Evolutionary conservation across 257 asterid species (phyloP).

Genomic region (Rehmannia glutinosa): DNA sequence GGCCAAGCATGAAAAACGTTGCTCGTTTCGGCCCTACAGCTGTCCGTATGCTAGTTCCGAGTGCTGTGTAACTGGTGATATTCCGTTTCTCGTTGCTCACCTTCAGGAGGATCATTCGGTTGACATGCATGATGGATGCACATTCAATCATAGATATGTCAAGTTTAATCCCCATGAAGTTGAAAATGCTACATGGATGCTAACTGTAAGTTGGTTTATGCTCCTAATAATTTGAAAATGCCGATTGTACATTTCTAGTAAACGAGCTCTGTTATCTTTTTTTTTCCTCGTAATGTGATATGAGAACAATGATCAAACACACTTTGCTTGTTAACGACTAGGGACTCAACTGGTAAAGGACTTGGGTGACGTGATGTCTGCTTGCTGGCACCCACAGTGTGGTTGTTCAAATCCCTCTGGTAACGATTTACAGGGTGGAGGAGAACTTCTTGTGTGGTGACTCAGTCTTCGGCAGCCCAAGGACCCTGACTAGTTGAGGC

Average conservation of each 20-base stretch:
- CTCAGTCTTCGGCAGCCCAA: too few relatives aligned
- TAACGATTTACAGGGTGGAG: too few relatives aligned
- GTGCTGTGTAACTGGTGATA: slow-evolving; percentile 62
- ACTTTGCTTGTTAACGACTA: too few relatives aligned
- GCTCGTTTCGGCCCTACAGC: slow-evolving; percentile 67
- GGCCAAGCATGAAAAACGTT: slow-evolving; percentile 63
- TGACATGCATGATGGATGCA: slow-evolving; percentile 81
- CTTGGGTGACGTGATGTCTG: too few relatives aligned
- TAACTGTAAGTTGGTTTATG: slow-evolving; percentile 57
- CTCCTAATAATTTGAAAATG: background rate
- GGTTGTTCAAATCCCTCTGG: too few relatives aligned
- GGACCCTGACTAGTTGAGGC: too few relatives aligned
- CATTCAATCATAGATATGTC: slow-evolving; percentile 83
- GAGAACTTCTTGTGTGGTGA: too few relatives aligned
- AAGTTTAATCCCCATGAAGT: slow-evolving; percentile 69
- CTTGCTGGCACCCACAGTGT: too few relatives aligned
- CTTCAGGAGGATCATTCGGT: slow-evolving; percentile 84
- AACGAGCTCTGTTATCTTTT: too few relatives aligned
- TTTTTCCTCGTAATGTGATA: background rate
- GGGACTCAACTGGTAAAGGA: too few relatives aligned
- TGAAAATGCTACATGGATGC: slow-evolving; percentile 87
- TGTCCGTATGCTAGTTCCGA: slow-evolving; percentile 85
- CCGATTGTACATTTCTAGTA: background rate
- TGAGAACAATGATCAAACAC: background rate
- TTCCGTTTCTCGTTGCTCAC: slow-evolving; percentile 57